These are phyloP conservation scores for Salix udensis DNA, from an alignment of 345 rosid genomes.

Conservation along the genomic window DNA sequence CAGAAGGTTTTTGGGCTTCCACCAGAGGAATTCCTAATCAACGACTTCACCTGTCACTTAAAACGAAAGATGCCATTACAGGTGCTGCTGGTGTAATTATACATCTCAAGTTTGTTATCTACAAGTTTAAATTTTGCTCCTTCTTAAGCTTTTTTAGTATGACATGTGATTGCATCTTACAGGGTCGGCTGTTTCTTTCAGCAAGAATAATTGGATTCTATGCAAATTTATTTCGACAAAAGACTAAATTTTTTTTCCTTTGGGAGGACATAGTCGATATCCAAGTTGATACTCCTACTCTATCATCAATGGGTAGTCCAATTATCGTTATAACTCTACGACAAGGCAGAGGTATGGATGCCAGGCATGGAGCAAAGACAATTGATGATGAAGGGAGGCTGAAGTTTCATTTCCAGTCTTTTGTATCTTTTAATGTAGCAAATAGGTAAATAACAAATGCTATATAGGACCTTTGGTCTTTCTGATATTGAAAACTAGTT, in stretches of 20 bases:
- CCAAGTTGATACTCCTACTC: constrained; percentile 69
- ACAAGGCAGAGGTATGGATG: constrained; percentile 78
- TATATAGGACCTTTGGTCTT: background rate
- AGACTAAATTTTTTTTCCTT: constrained; percentile 88
- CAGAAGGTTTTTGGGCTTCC: constrained; percentile 97
- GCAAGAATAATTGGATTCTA: constrained; percentile 90
- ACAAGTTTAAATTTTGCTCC: background rate
- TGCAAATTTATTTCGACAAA: constrained; percentile 85
- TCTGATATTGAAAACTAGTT: background rate
- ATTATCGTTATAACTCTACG: constrained; percentile 71
- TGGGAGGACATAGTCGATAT: constrained; percentile 97
- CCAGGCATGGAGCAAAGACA: constrained; percentile 80
- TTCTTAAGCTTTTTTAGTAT: background rate
- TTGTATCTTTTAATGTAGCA: constrained; percentile 85
- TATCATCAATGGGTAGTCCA: constrained; percentile 96
- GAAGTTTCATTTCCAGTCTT: constrained; percentile 89
- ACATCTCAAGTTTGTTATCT: background rate
- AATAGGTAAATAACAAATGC: constrained; percentile 52
- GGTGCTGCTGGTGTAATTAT: constrained; percentile 40
- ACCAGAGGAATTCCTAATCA: constrained; percentile 91
- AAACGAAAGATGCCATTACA: constrained; percentile 89
- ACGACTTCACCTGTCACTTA: constrained; percentile 96
- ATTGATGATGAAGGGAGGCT: constrained; percentile 93
- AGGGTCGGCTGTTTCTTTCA: constrained; percentile 94
- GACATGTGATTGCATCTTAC: constrained; percentile 25